These are phyloP conservation scores for Trichothecium roseum DNA, from an alignment of 2,329 filamentous ascomycete species.

Conservation along the genomic window DNA sequence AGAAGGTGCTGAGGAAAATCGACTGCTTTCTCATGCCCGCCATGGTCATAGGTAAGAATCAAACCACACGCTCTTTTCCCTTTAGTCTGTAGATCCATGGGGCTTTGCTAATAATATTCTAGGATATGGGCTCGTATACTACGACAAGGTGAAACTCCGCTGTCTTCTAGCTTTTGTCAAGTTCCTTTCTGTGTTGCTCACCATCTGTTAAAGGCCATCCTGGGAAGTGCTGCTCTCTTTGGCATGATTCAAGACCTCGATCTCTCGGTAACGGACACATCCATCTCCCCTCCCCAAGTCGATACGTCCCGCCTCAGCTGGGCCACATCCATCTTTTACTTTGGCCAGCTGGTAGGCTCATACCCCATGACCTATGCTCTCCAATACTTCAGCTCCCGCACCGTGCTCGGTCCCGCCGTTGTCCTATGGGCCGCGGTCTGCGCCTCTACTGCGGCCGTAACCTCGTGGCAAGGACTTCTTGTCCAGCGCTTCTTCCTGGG, in stretches of 20 bases:
- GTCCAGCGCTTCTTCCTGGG: conserved; percentile 35
- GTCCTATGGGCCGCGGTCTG: conserved; percentile 44
- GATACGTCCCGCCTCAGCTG: conserved; percentile 45
- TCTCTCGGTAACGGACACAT: conserved; percentile 27
- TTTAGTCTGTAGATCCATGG: neutral
- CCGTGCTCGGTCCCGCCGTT: conserved; percentile 37
- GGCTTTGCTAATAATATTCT: neutral
- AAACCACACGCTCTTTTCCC: neutral
- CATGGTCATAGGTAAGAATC: conserved; percentile 37
- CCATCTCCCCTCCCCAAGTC: conserved; percentile 28
- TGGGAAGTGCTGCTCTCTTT: conserved; percentile 47
- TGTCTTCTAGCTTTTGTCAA: neutral
- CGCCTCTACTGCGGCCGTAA: conserved; percentile 45
- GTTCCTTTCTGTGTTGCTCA: too few relatives aligned
- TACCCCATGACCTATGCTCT: conserved; percentile 48
- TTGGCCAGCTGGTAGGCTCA: conserved; percentile 47
- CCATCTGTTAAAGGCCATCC: conserved; percentile 37
- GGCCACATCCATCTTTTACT: conserved; percentile 53
- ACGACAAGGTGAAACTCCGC: conserved; percentile 55
- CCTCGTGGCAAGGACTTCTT: conserved; percentile 39
- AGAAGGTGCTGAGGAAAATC: conserved; percentile 42
- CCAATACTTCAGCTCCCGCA: conserved; percentile 42
- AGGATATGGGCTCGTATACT: conserved; percentile 58
- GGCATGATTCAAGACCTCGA: conserved; percentile 47
- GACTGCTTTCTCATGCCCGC: conserved; percentile 46